These are phyloP conservation scores for Dryadomyces sulphureus DNA, from an alignment of 2,329 filamentous ascomycete species.

Conservation along the genomic window DNA sequence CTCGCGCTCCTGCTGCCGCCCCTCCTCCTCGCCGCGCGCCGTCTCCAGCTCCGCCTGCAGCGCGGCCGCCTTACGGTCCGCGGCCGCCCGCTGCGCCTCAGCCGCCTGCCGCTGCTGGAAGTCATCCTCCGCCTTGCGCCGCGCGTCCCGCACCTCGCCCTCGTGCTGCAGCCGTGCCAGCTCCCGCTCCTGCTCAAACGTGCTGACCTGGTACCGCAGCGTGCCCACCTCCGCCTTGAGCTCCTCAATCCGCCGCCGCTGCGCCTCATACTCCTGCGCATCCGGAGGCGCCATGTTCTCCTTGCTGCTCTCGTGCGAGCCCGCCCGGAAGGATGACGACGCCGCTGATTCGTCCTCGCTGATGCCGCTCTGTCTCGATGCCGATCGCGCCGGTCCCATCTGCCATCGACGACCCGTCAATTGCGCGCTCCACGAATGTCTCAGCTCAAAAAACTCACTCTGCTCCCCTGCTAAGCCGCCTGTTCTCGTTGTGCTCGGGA, in stretches of 20 bases:
- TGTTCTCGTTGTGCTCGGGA: too few species aligned
- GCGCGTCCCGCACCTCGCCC: conserved; percentile 68
- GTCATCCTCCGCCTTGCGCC: conserved; percentile 72
- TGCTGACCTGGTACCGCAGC: conserved; percentile 75
- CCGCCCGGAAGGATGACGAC: conserved; percentile 20
- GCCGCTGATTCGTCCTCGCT: background rate
- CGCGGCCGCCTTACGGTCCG: conserved; percentile 32
- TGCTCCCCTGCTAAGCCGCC: too few species aligned
- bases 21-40: conserved; percentile 31
- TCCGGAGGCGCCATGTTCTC: conserved; percentile 45
- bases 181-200: conserved; percentile 75
- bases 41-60: conserved; percentile 36
- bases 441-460: too few species aligned
- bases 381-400: background rate
- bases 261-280: conserved; percentile 43
- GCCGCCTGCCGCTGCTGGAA: conserved; percentile 51
- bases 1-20: conserved; percentile 51
- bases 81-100: conserved; percentile 37
- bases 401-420: too few species aligned
- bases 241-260: conserved; percentile 50
- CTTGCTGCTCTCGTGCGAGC: conserved; percentile 43
- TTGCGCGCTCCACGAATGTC: too few species aligned
- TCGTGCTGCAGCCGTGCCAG: conserved; percentile 64
- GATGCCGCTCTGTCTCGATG: background rate
- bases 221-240: conserved; percentile 82